A percentile compares a stretch with the other conserved stretches of the same genome.
These are phyloP conservation scores for Eimeria sp. DNA, from an alignment of 169 alveolate species.

Conservation along the genomic window DNA sequence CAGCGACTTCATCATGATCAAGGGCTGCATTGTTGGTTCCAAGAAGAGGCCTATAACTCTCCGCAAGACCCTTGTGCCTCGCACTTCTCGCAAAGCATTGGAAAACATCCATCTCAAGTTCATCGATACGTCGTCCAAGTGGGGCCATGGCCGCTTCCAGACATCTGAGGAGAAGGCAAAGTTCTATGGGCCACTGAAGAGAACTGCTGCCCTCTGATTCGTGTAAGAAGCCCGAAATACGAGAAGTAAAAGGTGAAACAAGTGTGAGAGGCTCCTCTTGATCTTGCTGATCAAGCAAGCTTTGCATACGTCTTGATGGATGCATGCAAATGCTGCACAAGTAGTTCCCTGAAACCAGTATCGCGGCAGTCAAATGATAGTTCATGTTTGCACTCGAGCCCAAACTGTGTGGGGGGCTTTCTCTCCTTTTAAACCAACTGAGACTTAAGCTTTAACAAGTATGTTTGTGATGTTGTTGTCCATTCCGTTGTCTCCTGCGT, in stretches of 20 bases:
- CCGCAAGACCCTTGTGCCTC: slow-evolving; percentile 98
- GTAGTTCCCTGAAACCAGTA: not conserved
- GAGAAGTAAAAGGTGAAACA: too few species aligned
- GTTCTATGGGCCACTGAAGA: slow-evolving; percentile 97
- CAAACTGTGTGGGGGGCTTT: not conserved
- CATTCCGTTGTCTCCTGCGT: not conserved
- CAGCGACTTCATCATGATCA: slow-evolving; percentile 99
- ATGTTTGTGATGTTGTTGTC: not conserved
- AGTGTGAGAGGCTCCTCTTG: not conserved
- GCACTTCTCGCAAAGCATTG: slow-evolving; percentile 95
- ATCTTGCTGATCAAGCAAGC: not conserved
- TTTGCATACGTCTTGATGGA: not conserved
- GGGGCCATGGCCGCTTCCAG: slow-evolving; percentile 99
- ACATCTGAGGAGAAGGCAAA: slow-evolving; percentile 99
- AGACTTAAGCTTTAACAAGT: not conserved
- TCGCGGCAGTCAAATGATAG: too few species aligned
- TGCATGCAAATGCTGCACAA: not conserved
- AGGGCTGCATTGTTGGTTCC: slow-evolving; percentile 99
- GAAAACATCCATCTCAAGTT: slow-evolving; percentile 98
- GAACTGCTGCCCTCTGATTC: not conserved
- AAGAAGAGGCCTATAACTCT: slow-evolving; percentile 98
- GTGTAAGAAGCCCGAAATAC: not conserved
- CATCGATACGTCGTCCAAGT: slow-evolving; percentile 99
- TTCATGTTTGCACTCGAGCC: too few species aligned
- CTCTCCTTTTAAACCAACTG: not conserved